Conservation (phyloP, 805 yeast species). For the Ogataea kodamae region DNA sequence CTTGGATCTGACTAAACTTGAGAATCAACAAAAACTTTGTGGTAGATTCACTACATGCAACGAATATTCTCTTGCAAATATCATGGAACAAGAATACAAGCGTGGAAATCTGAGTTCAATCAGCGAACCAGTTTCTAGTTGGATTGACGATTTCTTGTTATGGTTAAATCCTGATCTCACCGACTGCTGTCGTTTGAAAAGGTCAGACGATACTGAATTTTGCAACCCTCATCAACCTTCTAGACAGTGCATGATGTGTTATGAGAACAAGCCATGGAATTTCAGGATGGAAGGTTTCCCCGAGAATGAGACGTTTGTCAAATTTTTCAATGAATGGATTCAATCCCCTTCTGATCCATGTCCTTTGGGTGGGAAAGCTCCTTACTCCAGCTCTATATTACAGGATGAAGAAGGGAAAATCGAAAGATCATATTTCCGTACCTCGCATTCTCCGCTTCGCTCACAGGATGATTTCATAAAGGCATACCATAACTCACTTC, state of each 20-base stretch:
- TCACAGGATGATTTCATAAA: constrained; percentile 81
- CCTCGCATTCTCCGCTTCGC: constrained; percentile 72
- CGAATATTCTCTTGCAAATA: constrained; percentile 71
- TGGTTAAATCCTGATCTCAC: constrained; percentile 86
- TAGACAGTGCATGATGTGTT: constrained; percentile 73
- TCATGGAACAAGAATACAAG: constrained; percentile 79
- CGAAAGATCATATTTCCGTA: constrained; percentile 65
- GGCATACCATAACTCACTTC: constrained; percentile 69
- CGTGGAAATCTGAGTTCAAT: constrained; percentile 62
- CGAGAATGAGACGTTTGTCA: constrained; percentile 61
- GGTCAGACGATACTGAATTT: constrained; percentile 47
- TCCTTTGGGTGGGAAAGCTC: constrained; percentile 94
- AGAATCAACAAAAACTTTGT: constrained; percentile 71
- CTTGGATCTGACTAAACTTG: constrained; percentile 56
- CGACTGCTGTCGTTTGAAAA: constrained; percentile 77
- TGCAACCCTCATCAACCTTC: constrained; percentile 68
- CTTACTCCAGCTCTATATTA: constrained; percentile 63
- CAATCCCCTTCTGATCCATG: constrained; percentile 79
- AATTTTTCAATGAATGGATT: constrained; percentile 77
- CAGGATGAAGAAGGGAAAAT: constrained; percentile 41
- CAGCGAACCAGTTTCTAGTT: constrained; percentile 79
- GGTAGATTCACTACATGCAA: constrained; percentile 86
- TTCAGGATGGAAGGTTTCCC: constrained; percentile 84
- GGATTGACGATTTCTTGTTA: constrained; percentile 88
- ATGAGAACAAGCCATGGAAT: constrained; percentile 58